Base-by-base conservation (phyloP, 768 basidiomycete species). In the Fibroporia radiculosa region DNA sequence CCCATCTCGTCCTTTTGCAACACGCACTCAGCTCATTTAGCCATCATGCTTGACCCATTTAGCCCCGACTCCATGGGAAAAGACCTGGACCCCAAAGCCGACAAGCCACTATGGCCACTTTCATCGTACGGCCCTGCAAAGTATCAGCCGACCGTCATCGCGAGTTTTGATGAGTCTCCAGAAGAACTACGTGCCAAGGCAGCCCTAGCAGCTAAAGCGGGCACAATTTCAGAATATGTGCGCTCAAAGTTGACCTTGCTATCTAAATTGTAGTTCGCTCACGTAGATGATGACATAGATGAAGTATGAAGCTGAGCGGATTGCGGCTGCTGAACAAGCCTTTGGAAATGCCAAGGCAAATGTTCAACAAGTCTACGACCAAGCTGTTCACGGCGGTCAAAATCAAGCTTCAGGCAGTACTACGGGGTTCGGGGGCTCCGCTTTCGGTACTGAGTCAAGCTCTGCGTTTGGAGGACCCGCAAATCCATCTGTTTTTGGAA, bases 61-160 rank as follows among this genome's bases (percentile, higher is more conserved):
- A 92, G 89, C 22, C 57, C 66, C 16, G 82, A 90, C 11, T 65
- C 70, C 2, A 74, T 95, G 34, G 59, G 58, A n/a, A 64, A 65
- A 25, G 92, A 93, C 51, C 60, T 93, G 6, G 76, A 73, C 1
- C 65, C 64, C 2, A 40, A 25, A 10, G 11, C 23, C 6, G 90
- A 93, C 13, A 82, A 78, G 56, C 92, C 91, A 0, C 34, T 72
- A 11, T 96, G 86, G 83, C 82, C 84, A 12, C 66, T 93, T 0
- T 81, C 87, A 0, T 82, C 78, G 0, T 93, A 86, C 58, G 90
- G 73, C 0, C 78, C 87, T 18, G 76, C 78, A 3, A 95, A 93
- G 58, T 56, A 73, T 48, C 88, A 91, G 51, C 79, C 79, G 0
- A 75, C 68, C 18, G 52, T 93, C 4, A 60, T 96, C 14, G 44